Percentiles rank a stretch among this genome's conserved stretches.
Evolutionary conservation across 257 asterid species (phyloP).

Genomic region (Fraxinus excelsior): DNA sequence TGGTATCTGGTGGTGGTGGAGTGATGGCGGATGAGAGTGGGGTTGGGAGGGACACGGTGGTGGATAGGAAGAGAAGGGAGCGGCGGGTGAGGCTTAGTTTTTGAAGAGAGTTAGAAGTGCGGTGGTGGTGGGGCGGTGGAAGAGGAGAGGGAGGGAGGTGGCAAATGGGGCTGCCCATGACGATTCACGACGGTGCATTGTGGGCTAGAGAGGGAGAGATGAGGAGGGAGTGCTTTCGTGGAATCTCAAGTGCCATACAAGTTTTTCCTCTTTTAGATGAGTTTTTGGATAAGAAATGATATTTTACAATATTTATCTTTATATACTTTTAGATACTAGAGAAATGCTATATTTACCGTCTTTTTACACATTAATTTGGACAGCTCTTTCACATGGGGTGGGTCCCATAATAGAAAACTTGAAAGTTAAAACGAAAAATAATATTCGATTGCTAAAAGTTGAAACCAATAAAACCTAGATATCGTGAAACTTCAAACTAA

Average conservation of each 20-base stretch:
- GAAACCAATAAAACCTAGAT: no score
- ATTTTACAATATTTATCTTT: not conserved
- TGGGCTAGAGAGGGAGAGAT: constrained; percentile 20
- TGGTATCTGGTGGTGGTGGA: constrained; percentile 56
- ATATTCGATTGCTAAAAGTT: no score
- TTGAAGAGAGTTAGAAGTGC: constrained; percentile 56
- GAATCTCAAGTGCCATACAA: constrained; percentile 43
- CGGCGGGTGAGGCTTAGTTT: constrained; percentile 16
- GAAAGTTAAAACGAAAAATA: no score
- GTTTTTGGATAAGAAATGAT: constrained; percentile 1
- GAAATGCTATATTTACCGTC: no score
- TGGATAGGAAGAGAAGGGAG: constrained; percentile 37
- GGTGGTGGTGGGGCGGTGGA: constrained; percentile 44
- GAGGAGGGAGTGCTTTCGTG: constrained; percentile 27
- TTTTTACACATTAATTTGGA: no score
- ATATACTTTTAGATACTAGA: no score
- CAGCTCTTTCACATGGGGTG: no score
- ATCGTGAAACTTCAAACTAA: no score
- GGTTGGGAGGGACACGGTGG: constrained; percentile 39
- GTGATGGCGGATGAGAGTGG: constrained; percentile 37
- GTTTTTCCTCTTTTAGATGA: not conserved
- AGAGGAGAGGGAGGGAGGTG: constrained; percentile 16
- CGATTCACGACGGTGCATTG: constrained; percentile 46
- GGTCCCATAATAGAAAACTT: no score
- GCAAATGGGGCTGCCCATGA: constrained; percentile 56